Evolutionary conservation across 1,284 basidiomycete genomes (phyloP).

Genomic region (Ustilago vetiveriae): DNA sequence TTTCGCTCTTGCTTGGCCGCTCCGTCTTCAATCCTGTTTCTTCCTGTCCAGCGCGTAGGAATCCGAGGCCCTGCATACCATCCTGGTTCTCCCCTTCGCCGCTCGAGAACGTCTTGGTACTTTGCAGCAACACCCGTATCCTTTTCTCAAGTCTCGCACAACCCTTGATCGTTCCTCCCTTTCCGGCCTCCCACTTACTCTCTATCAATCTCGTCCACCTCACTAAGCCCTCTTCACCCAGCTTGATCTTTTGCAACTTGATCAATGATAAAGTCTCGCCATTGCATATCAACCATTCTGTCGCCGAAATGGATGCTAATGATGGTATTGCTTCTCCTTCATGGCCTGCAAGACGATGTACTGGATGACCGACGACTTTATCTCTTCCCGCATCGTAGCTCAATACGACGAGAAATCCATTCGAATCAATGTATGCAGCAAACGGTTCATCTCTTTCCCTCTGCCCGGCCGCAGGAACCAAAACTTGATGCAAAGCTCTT

Average conservation of each 20-base stretch:
- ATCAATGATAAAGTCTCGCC: constrained; percentile 2
- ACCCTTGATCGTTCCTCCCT: constrained; percentile 16
- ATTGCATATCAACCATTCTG: constrained; percentile 22
- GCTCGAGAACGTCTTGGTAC: background rate
- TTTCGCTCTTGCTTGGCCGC: background rate
- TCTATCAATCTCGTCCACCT: constrained; percentile 12
- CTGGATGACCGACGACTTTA: constrained; percentile 26
- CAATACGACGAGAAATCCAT: constrained; percentile 32
- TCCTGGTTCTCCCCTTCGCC: background rate
- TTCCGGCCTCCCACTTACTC: constrained; percentile 2
- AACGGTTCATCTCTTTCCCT: constrained; percentile 18
- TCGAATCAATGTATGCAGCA: constrained; percentile 40
- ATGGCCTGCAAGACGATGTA: constrained; percentile 13
- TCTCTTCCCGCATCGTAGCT: constrained; percentile 12
- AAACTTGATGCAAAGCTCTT: constrained; percentile 27
- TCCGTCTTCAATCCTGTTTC: background rate
- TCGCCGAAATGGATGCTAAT: constrained; percentile 19
- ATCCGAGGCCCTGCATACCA: constrained; percentile 30
- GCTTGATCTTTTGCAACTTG: constrained; percentile 12
- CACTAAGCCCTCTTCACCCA: background rate
- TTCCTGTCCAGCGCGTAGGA: background rate
- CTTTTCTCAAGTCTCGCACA: constrained; percentile 5
- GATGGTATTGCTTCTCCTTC: constrained; percentile 14
- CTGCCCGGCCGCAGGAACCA: constrained; percentile 17
- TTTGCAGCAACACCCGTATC: constrained; percentile 19